phyloP scores from a whole-genome alignment of 2,329 filamentous ascomycete species.

The Apiospora aurea region DNA sequence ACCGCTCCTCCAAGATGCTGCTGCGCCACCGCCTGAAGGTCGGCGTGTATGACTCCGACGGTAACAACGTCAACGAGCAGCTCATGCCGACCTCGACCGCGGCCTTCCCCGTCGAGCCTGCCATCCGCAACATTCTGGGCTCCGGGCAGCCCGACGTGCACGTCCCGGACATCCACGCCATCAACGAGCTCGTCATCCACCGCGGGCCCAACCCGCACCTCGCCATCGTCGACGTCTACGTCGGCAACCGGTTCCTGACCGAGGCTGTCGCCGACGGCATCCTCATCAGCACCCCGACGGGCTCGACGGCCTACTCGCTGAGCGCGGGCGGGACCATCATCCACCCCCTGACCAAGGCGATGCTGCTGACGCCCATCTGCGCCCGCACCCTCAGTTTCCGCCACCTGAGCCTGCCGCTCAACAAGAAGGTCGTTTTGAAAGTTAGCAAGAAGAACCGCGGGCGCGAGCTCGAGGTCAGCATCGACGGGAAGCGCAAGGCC shows the following conservation, averaged over 20 bases:
- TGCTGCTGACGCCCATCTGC: conserved; percentile 93
- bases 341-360: conserved; percentile 86
- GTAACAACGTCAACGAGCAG: conserved; percentile 63
- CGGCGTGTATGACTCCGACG: conserved; percentile 77
- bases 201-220: conserved; percentile 89
- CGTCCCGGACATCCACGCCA: conserved; percentile 67
- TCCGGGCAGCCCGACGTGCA: conserved; percentile 27
- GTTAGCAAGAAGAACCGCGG: conserved; percentile 83
- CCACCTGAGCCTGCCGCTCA: conserved; percentile 85
- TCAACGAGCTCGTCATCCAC: conserved; percentile 96
- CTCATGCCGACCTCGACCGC: conserved; percentile 56
- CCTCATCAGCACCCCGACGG: conserved; percentile 91
- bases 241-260: conserved; percentile 88
- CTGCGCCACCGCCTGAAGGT: conserved; percentile 88
- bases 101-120: conserved; percentile 42
- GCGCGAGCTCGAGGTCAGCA: conserved; percentile 78
- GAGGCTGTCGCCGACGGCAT: conserved; percentile 96
- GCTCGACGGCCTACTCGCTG: conserved; percentile 94
- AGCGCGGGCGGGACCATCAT: conserved; percentile 92
- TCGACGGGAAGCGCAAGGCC: conserved; percentile 75
- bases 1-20: conserved; percentile 79
- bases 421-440: conserved; percentile 82
- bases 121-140: conserved; percentile 25
- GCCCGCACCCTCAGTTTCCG: conserved; percentile 91
- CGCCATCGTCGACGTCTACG: conserved; percentile 88